These are phyloP conservation scores for Penicillium coprophilum DNA, from an alignment of 495 filamentous ascomycete genomes.

Conservation along the genomic window DNA sequence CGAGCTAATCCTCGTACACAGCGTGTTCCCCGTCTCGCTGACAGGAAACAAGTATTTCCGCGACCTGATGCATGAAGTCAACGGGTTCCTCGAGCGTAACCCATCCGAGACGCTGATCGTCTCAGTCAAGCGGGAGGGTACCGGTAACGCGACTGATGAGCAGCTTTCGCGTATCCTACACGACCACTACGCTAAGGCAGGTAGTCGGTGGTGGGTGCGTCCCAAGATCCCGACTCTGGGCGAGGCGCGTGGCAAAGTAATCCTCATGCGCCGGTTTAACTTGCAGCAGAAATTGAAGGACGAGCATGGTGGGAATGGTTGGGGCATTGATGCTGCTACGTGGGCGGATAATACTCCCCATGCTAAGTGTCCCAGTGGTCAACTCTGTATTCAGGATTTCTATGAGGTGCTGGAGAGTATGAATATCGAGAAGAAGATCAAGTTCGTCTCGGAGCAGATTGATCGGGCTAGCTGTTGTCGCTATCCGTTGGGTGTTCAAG, in stretches of 20 bases:
- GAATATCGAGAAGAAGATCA: slow-evolving; percentile 80
- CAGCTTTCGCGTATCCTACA: slow-evolving; percentile 70
- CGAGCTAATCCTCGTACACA: slow-evolving; percentile 67
- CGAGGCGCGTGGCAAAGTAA: slow-evolving; percentile 76
- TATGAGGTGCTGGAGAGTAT: slow-evolving; percentile 78
- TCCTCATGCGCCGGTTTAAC: slow-evolving; percentile 80
- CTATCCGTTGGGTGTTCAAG: slow-evolving; percentile 43
- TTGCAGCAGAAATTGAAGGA: slow-evolving; percentile 59
- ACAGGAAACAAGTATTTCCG: slow-evolving; percentile 73
- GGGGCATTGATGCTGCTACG: slow-evolving; percentile 74
- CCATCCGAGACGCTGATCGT: slow-evolving; percentile 82
- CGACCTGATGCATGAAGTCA: slow-evolving; percentile 64
- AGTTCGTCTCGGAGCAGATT: slow-evolving; percentile 69
- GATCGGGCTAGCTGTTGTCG: slow-evolving; percentile 60
- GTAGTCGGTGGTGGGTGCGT: slow-evolving; percentile 72
- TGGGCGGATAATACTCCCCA: slow-evolving; percentile 92
- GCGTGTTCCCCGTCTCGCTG: slow-evolving; percentile 73
- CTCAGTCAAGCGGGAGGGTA: slow-evolving; percentile 87
- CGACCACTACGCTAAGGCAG: slow-evolving; percentile 64
- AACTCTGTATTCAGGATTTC: slow-evolving; percentile 89
- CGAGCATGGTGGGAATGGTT: slow-evolving; percentile 64
- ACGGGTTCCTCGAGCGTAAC: slow-evolving; percentile 73
- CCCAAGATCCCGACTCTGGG: slow-evolving; percentile 79
- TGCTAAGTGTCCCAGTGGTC: slow-evolving; percentile 66
- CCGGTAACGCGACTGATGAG: slow-evolving; percentile 75